phyloP scores from a whole-genome alignment of 148 eudicot genomes.

The Persicaria maculosa region DNA sequence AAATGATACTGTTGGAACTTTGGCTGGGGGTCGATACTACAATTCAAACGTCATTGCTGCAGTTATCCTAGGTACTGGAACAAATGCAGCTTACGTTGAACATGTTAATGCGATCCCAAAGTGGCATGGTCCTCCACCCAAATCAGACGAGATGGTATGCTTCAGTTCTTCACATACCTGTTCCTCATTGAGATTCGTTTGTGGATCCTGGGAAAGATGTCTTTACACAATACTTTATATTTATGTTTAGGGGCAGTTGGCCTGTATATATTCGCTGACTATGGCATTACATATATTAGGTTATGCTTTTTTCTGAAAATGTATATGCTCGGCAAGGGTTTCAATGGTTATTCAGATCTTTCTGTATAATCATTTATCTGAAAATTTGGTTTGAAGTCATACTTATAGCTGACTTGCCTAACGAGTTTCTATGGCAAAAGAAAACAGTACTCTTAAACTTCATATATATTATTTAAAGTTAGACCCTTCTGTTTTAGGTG shows the following conservation, averaged over 20 bases:
- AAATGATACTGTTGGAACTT: slow-evolving; percentile 92
- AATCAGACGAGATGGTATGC: slow-evolving; percentile 83
- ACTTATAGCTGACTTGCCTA: neutral
- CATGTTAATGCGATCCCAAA: slow-evolving; percentile 87
- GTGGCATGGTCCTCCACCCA: slow-evolving; percentile 78
- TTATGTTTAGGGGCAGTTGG: neutral
- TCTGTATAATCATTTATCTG: neutral
- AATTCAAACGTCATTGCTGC: slow-evolving; percentile 72
- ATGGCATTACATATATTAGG: neutral
- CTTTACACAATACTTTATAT: neutral
- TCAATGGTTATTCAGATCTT: neutral
- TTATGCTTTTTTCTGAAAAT: neutral
- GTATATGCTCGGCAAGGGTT: too few relatives aligned
- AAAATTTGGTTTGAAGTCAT: neutral
- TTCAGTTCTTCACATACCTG: slow-evolving; percentile 11
- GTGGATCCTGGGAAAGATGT: neutral
- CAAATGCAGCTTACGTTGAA: slow-evolving; percentile 98
- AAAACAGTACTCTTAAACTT: neutral
- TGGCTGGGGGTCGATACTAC: slow-evolving; percentile 77
- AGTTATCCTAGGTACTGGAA: slow-evolving; percentile 95
- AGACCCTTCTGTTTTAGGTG: slow-evolving; percentile 34
- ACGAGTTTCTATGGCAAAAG: too few relatives aligned
- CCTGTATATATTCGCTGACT: neutral
- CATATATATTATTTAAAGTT: neutral
- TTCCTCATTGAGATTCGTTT: neutral